Evolutionary conservation across 345 rosid species (phyloP), one percentile per base, ranked within the genome.

Genomic region (Balakata baccata): DNA sequence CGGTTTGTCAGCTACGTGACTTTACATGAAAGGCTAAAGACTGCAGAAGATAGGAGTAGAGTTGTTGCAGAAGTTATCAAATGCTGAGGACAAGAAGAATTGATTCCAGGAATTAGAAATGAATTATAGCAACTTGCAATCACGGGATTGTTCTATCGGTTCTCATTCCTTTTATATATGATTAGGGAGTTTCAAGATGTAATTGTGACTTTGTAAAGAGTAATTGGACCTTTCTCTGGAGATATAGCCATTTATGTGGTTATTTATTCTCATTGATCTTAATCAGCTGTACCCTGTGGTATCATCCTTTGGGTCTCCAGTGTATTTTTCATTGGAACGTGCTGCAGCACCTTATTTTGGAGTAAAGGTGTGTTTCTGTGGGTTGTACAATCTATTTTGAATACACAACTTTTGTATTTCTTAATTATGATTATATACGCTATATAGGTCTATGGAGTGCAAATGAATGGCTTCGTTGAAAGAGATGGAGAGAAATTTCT

Each of bases 331-430:
- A 0, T 78, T 94, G 34, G 97, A 94, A 77, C 96, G 98, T 77
- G 97, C 98, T 12, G 97, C 97, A 41, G 97, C 93, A 79, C 97
- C 98, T 52, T 89, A 88, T 80, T 94, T 94, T 47, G 97, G 98
- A 78, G 80, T 87, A 70, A 94, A 94, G 94, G 97, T 94, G 37
- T 18, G 67, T 47, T 57, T 60, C 14, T 3, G 8, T 22, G 20
- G 34, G 57, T 16, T n/a, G 17, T 0, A 46, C 13, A 4, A 0
- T 62, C 50, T 52, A 63, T 37, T 69, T 0, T 29, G 41, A 11
- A 23, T 46, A 1, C 5, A n/a, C 63, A 25, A 45, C 10, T n/a
- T 66, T 25, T 69, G 29, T 16, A 63, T 59, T 51, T 58, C 66
- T 10, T 47, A 34, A 23, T 75, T 49, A 43, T 71, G 41, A 22